These are phyloP conservation scores for Aspergillus incahuasiensis DNA, from an alignment of 495 filamentous ascomycete species.

Conservation along the genomic window DNA sequence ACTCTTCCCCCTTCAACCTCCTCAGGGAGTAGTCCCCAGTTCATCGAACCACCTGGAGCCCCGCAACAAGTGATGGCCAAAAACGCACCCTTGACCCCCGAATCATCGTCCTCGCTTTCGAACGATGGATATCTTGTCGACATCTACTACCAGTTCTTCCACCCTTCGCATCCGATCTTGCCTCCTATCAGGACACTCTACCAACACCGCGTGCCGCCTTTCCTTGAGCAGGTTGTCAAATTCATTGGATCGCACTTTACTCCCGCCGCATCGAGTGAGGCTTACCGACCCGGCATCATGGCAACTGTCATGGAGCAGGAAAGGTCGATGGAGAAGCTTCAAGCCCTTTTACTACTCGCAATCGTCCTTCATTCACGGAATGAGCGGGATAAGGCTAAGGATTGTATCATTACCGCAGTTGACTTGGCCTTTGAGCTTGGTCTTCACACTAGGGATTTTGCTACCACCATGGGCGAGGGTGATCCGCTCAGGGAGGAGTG, in stretches of 20 bases:
- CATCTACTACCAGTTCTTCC: slow-evolving; percentile 45
- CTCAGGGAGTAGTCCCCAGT: slow-evolving; percentile 26
- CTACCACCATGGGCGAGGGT: slow-evolving; percentile 37
- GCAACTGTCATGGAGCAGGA: slow-evolving; percentile 32
- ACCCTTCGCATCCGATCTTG: slow-evolving; percentile 42
- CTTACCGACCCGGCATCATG: slow-evolving; percentile 37
- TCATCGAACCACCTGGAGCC: slow-evolving; percentile 19
- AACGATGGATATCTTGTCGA: slow-evolving; percentile 43
- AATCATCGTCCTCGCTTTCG: slow-evolving; percentile 32
- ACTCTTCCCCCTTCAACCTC: slow-evolving; percentile 15
- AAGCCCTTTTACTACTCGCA: slow-evolving; percentile 71
- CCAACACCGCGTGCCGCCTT: slow-evolving; percentile 28
- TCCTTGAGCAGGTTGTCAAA: slow-evolving; percentile 44
- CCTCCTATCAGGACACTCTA: slow-evolving; percentile 33
- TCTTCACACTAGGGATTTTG: slow-evolving; percentile 58
- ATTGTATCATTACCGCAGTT: slow-evolving; percentile 62
- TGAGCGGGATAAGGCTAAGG: slow-evolving; percentile 59
- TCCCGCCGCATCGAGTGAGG: slow-evolving; percentile 34
- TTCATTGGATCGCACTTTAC: slow-evolving; percentile 45
- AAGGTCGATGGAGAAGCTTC: slow-evolving; percentile 50
- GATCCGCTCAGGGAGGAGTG: slow-evolving; percentile 65
- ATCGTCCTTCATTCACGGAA: slow-evolving; percentile 74
- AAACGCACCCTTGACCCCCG: slow-evolving; percentile 36
- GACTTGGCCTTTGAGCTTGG: slow-evolving; percentile 69
- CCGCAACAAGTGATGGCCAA: slow-evolving; percentile 17